Base-by-base conservation (phyloP, 2,329 filamentous ascomycete genomes). In the Fusarium concolor region DNA sequence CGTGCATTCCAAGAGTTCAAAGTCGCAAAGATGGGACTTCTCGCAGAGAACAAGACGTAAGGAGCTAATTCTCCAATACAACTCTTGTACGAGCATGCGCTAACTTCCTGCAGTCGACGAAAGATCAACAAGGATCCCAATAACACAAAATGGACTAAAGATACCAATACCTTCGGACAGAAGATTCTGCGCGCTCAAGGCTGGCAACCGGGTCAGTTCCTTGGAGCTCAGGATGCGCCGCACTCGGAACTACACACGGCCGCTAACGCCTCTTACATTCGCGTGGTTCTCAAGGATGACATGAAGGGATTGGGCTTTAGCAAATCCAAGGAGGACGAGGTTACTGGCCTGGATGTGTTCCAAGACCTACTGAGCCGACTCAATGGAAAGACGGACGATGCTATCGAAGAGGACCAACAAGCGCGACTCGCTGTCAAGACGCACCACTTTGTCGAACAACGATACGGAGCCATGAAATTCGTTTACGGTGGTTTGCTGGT, bases 121-220 rank as follows among this genome's bases (percentile, higher is more conserved):
- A 97, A 95, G 81, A 89, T 98, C 76, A 91, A 91, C 70, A 86
- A 91, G 77, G 96, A 99, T 80, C 96, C 96, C 10, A 97, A 98
- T 82, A 99, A 98, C 79, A 97, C 93, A 46, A 89, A 88, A 85
- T 99, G 96, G 96, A 90, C 91, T 57, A 90, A 90, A 74, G 91
- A 94, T 77, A 92, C 91, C 68, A 87, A 86, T 57, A 90, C 89
- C 54, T 98, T 96, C 78, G 96, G 96, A 71, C 94, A 97, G 78
- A 92, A 90, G 76, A 95, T 98, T 71, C 89, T 99, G 75, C 88
- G 90, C 49, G 85, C 91, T 17, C 94, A 97, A 75, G 96, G 96
- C 68, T 99, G 96, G 96, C 87, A 90, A 64, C 93, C 94, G 0
- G 96, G 96, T 35, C 86, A 91, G 69, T 92, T 88, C 53, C 87